Evolutionary conservation across 2,329 filamentous ascomycete species (phyloP).

Genomic region (Penicillium sp.): DNA sequence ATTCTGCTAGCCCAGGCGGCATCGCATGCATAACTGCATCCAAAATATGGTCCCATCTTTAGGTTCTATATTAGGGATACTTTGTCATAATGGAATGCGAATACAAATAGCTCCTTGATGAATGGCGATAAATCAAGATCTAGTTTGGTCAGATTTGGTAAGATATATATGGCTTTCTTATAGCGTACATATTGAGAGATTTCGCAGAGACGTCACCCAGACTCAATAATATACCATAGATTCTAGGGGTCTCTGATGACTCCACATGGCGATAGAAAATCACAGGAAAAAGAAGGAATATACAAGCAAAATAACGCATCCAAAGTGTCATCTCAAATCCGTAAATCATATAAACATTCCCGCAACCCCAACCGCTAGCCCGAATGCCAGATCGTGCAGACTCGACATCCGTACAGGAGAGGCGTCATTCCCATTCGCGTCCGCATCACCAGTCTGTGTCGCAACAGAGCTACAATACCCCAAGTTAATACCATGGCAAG

Average conservation of each 20-base stretch:
- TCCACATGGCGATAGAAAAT: background rate
- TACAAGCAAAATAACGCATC: slow-evolving; percentile 6
- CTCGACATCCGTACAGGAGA: slow-evolving; percentile 32
- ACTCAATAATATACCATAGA: background rate
- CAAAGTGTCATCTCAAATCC: slow-evolving; percentile 5
- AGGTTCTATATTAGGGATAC: background rate
- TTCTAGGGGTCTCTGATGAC: background rate
- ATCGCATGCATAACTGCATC: background rate
- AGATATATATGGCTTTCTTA: background rate
- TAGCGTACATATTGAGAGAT: background rate
- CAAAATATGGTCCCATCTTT: background rate
- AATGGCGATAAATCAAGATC: background rate
- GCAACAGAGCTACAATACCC: slow-evolving; percentile 41
- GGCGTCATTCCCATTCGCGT: slow-evolving; percentile 26
- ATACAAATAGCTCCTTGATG: slow-evolving; percentile 6
- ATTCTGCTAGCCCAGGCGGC: background rate
- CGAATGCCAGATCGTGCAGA: slow-evolving; percentile 42
- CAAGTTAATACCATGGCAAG: slow-evolving; percentile 49
- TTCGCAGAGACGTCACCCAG: background rate
- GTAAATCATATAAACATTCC: slow-evolving; percentile 41
- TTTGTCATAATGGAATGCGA: slow-evolving; percentile 18
- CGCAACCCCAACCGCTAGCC: slow-evolving; percentile 44
- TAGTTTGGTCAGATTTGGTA: no score
- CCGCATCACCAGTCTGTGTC: slow-evolving; percentile 29
- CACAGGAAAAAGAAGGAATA: slow-evolving; percentile 6